Percentiles rank a stretch among this genome's conserved stretches.
These are phyloP conservation scores for Candida awuae DNA, from an alignment of 805 yeast genomes.

Conservation along the genomic window DNA sequence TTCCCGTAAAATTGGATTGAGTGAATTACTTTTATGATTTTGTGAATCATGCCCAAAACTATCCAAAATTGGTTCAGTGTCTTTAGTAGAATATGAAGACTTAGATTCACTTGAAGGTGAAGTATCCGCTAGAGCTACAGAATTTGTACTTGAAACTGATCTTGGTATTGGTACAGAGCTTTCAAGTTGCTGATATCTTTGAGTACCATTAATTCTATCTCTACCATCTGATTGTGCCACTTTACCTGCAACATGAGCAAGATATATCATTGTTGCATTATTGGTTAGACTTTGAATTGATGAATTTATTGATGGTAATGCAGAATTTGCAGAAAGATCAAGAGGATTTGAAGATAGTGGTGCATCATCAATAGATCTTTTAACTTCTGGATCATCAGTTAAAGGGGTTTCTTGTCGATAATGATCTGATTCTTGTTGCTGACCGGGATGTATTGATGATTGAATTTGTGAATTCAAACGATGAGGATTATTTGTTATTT, in stretches of 20 bases:
- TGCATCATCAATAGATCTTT: neutral
- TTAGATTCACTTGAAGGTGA: neutral
- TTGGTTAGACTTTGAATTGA: constrained; percentile 15
- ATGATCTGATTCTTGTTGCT: neutral
- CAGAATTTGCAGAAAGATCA: constrained; percentile 2
- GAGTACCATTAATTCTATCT: constrained; percentile 48
- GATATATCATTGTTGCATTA: constrained; percentile 52
- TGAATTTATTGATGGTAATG: constrained; percentile 4
- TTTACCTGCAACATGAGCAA: constrained; percentile 75
- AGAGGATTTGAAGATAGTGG: constrained; percentile 1
- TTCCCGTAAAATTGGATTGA: constrained; percentile 19
- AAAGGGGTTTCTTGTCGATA: neutral
- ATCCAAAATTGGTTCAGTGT: constrained; percentile 18
- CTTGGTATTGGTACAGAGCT: constrained; percentile 9
- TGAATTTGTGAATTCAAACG: neutral
- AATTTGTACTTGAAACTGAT: constrained; percentile 2
- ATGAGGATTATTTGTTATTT: too few species aligned
- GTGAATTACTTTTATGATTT: constrained; percentile 8
- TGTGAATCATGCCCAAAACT: constrained; percentile 27
- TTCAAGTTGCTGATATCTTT: constrained; percentile 42
- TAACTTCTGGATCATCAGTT: neutral
- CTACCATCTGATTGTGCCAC: constrained; percentile 62
- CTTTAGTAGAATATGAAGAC: neutral
- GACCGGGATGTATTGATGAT: neutral
- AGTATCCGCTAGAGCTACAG: neutral